Evolutionary conservation across 2,329 filamentous ascomycete genomes (phyloP).

Genomic region (Diplodia mutila): DNA sequence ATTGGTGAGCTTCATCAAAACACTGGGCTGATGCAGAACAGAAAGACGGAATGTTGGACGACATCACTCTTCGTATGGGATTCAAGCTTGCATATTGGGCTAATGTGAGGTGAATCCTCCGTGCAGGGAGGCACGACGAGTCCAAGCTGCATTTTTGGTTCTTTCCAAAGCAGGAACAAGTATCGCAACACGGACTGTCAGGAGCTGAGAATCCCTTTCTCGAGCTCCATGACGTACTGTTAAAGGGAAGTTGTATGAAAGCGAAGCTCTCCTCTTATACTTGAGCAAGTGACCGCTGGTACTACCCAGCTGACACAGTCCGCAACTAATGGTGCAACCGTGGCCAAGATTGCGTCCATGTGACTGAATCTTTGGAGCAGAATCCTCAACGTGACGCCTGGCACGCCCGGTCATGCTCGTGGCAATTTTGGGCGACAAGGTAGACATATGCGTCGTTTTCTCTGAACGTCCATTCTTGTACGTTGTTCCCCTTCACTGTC

Average conservation of each 20-base stretch:
- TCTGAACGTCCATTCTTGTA: too few relatives aligned
- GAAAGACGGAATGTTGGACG: not conserved
- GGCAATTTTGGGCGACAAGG: too few relatives aligned
- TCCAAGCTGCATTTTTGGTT: not conserved
- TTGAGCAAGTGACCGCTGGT: not conserved
- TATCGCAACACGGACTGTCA: too few relatives aligned
- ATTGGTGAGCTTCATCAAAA: not conserved
- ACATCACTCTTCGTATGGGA: not conserved
- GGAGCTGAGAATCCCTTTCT: fast-evolving
- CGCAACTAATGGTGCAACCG: not conserved
- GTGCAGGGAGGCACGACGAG: not conserved
- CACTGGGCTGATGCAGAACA: not conserved
- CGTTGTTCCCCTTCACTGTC: too few relatives aligned
- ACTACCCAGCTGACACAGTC: not conserved
- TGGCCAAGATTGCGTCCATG: too few relatives aligned
- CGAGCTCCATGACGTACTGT: not conserved
- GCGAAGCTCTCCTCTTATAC: not conserved
- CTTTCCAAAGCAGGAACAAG: not conserved
- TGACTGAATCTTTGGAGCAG: too few relatives aligned
- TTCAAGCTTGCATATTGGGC: not conserved
- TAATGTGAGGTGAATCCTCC: not conserved
- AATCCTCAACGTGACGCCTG: too few relatives aligned
- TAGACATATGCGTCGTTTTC: too few relatives aligned
- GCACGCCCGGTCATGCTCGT: too few relatives aligned
- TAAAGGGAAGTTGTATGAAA: not conserved